phyloP scores from a whole-genome alignment of 2,329 filamentous ascomycete species.

The Pseudocercospora macadamiae region DNA sequence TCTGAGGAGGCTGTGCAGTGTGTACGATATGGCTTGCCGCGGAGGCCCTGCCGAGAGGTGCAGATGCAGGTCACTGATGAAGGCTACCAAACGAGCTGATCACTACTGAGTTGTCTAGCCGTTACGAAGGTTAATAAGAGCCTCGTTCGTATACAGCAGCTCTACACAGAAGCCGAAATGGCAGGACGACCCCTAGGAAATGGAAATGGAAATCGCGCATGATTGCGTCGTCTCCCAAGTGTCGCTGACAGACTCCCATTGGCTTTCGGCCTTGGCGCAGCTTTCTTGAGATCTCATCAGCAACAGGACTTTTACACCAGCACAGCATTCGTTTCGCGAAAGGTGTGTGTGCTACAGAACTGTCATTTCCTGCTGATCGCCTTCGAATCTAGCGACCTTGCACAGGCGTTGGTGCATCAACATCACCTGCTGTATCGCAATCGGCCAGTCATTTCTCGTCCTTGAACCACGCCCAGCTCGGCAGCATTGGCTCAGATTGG shows the following conservation, averaged over 20 bases:
- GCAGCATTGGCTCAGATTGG: no score
- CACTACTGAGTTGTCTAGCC: neutral
- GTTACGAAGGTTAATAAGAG: neutral
- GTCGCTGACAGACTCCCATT: neutral
- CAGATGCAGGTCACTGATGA: neutral
- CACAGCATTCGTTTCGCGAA: neutral
- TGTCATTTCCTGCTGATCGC: conserved; percentile 15
- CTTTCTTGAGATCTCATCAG: neutral
- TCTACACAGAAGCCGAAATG: neutral
- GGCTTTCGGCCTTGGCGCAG: neutral
- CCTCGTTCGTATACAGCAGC: neutral
- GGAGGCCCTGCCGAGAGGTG: neutral
- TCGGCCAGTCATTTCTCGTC: conserved; percentile 13
- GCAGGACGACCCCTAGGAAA: neutral
- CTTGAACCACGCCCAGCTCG: no score
- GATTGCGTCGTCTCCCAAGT: neutral
- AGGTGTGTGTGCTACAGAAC: conserved; percentile 3
- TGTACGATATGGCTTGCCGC: neutral
- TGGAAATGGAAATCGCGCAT: neutral
- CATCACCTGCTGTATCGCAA: conserved; percentile 2
- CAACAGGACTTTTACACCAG: neutral
- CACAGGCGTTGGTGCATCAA: conserved; percentile 9
- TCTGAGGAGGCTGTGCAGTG: neutral
- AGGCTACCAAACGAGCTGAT: neutral
- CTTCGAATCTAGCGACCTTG: conserved; percentile 3